These are phyloP conservation scores for Cryptosporidium muris DNA, from an alignment of 169 alveolate genomes.

Conservation along the genomic window DNA sequence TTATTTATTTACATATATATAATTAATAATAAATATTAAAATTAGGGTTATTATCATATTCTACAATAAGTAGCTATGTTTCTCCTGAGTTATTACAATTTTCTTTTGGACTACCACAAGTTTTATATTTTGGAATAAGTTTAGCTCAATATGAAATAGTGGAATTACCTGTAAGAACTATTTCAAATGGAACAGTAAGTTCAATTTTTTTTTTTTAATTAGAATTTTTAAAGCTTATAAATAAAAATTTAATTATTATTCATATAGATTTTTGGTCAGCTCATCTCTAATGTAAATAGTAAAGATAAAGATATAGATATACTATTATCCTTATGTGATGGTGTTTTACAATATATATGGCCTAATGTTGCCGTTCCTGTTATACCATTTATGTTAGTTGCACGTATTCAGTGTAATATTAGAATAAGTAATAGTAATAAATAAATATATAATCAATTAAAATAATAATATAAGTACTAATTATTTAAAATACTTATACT, in stretches of 20 bases:
- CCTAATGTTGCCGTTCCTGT: conserved; percentile 49
- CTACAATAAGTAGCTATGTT: conserved; percentile 50
- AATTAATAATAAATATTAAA: background rate
- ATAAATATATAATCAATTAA: background rate
- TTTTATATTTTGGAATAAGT: conserved; percentile 10
- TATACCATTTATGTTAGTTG: conserved; percentile 54
- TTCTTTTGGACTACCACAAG: conserved; percentile 55
- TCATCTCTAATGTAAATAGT: background rate
- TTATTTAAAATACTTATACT: too few relatives aligned
- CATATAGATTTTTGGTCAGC: conserved; percentile 24
- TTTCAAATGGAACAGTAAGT: conserved; percentile 55
- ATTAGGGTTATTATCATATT: conserved; percentile 51
- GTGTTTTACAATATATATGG: conserved; percentile 65
- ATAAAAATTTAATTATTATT: background rate
- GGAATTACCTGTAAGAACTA: conserved; percentile 8
- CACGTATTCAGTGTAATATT: conserved; percentile 53
- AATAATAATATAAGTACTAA: too few relatives aligned
- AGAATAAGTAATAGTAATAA: background rate
- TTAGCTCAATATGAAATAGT: conserved; percentile 32
- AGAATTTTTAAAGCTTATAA: background rate
- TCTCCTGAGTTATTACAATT: conserved; percentile 22
- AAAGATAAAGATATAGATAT: background rate
- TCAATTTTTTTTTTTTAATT: background rate
- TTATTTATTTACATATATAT: background rate
- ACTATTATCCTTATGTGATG: conserved; percentile 53